A percentile compares a stretch with the other conserved stretches of the same genome.
Evolutionary conservation across 371 early-diverging fungal genomes (phyloP).

Genomic region (Mycotypha africana): DNA sequence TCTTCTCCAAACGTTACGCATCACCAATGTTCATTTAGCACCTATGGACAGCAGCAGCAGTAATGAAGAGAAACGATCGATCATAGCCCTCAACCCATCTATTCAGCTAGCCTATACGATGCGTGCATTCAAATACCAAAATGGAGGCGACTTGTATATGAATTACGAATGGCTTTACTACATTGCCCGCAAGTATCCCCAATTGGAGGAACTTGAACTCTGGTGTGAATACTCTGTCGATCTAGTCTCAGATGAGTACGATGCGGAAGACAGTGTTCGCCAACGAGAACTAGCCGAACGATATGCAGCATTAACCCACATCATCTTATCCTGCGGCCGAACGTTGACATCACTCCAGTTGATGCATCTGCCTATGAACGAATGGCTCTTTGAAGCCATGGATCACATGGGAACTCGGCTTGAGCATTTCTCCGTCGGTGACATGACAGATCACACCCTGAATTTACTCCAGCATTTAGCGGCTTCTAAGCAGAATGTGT

Average conservation of each 20-base stretch:
- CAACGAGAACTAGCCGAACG: slow-evolving; percentile 2
- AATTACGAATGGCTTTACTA: slow-evolving; percentile 13
- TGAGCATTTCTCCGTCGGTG: slow-evolving; percentile 7
- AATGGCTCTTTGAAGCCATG: slow-evolving; percentile 8
- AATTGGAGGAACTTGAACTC: neutral
- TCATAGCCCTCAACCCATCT: neutral
- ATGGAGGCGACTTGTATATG: slow-evolving; percentile 1
- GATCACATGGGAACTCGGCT: slow-evolving; percentile 4
- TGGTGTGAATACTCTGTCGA: slow-evolving; percentile 12
- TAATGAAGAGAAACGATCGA: slow-evolving; percentile 1
- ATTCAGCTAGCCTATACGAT: neutral
- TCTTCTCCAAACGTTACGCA: slow-evolving; percentile 1
- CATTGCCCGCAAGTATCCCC: slow-evolving; percentile 5
- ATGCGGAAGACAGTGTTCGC: neutral
- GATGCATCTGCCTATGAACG: slow-evolving; percentile 6
- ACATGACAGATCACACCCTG: slow-evolving; percentile 14
- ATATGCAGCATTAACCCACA: slow-evolving; percentile 2
- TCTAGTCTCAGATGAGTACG: neutral
- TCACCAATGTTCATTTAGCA: slow-evolving; percentile 1
- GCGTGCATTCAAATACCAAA: neutral
- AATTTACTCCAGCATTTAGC: slow-evolving; percentile 2
- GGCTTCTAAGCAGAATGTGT: slow-evolving; percentile 7
- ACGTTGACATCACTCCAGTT: slow-evolving; percentile 2
- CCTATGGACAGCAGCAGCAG: neutral
- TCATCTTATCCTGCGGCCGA: slow-evolving; percentile 1